Base-by-base conservation (phyloP, 208 protist species). In the Trypanosoma melophagium region DNA sequence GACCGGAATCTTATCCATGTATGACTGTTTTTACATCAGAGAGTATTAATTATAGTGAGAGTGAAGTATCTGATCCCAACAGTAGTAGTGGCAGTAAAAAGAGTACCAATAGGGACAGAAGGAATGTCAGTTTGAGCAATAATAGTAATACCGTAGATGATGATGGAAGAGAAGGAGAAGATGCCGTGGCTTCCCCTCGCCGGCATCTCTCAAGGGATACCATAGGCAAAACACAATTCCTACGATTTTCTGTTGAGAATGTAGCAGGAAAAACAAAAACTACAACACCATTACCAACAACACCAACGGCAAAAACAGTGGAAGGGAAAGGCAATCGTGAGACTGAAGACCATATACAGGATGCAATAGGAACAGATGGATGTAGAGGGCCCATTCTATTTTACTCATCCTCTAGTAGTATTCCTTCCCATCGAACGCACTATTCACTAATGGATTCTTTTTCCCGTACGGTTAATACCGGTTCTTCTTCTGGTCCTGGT, bases 191-290 rank as follows among this genome's bases (percentile, higher is more conserved):
- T 1, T 22, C 13, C 44, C 19, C 54, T 14, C 49, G 28, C 22
- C 49, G 24, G n/a, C 31, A 54, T 41, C n/a, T 56, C 3, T 65
- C 60, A 35, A 65, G 22, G n/a, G 57, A 61, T 22, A 13, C 28
- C 1, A 3, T 42, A 8, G 31, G 24, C 3, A 44, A 10, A 38
- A 56, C 35, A 16, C 60, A 44, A 28, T 35, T 54, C 10, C 60
- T 65, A 19, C 40, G 17, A 1, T 55, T 56, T 45, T 19, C 49
- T 22, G 1, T 69, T 3, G 51, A 69, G n/a, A 35, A 55, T 41
- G 7, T 8, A 7, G 5, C 2, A 50, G n/a, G 7, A 31, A 44
- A 28, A n/a, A 31, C 25, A n/a, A n/a, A n/a, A n/a, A n/a, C n/a
- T n/a, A n/a, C n/a, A n/a, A n/a, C n/a, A n/a, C n/a, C n/a, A n/a